Conservation (phyloP, 257 asterid species). For the Nicotiana otophora region DNA sequence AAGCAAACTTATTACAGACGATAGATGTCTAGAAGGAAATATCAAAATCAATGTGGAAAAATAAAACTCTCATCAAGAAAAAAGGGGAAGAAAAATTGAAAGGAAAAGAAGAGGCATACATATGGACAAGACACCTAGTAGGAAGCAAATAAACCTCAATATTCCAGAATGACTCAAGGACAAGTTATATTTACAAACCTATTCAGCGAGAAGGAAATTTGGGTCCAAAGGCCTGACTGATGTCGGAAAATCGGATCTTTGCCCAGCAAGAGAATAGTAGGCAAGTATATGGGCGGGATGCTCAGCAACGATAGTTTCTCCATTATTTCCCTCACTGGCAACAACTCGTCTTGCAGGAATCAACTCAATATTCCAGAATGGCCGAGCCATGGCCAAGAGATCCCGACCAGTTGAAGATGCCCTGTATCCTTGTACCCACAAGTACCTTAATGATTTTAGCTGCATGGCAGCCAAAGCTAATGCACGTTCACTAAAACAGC, state of each 20-base stretch:
- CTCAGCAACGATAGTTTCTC: slow-evolving; percentile 19
- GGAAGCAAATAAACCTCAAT: not conserved
- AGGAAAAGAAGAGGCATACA: not conserved
- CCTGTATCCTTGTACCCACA: slow-evolving; percentile 87
- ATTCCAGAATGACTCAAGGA: not conserved
- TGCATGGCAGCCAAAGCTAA: slow-evolving; percentile 52
- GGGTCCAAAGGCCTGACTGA: slow-evolving; percentile 52
- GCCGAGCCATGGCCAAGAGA: slow-evolving; percentile 58
- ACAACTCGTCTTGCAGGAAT: slow-evolving; percentile 55
- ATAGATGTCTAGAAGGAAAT: not conserved
- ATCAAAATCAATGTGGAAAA: slow-evolving; percentile 6
- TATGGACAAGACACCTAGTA: slow-evolving; percentile 6
- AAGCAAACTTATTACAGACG: slow-evolving; percentile 7
- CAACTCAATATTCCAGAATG: slow-evolving; percentile 74
- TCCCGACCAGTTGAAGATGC: slow-evolving; percentile 43
- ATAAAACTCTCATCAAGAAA: not conserved
- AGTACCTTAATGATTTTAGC: slow-evolving; percentile 50
- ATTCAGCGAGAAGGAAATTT: not conserved
- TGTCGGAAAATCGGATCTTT: slow-evolving; percentile 68
- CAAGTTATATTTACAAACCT: slow-evolving; percentile 17
- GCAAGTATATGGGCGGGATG: slow-evolving; percentile 88
- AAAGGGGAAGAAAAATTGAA: not conserved
- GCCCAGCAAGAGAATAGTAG: slow-evolving; percentile 85
- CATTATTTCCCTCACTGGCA: slow-evolving; percentile 17
- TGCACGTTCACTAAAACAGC: slow-evolving; percentile 75